Percentiles rank a stretch among this genome's conserved stretches.
Conservation (phyloP, 2,329 filamentous ascomycete genomes). For the Aureobasidium lini region DNA sequence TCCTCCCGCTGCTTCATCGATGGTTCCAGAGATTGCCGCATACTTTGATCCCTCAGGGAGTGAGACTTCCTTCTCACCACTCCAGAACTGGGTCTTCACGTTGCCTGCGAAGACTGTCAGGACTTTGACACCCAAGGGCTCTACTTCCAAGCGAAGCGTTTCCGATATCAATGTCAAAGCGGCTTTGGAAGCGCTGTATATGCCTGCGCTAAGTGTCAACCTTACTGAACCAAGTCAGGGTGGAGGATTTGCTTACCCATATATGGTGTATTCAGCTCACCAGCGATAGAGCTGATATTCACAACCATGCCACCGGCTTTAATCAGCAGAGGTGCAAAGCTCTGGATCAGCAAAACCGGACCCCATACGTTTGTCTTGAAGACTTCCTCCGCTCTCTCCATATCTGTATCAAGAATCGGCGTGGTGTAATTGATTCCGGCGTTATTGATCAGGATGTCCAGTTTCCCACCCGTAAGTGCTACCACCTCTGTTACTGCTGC, state of each 20-base stretch:
- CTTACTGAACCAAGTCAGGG: neutral
- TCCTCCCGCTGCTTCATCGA: neutral
- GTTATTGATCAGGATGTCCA: slow-evolving; percentile 43
- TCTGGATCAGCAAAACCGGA: slow-evolving; percentile 23
- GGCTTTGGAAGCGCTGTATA: slow-evolving; percentile 28
- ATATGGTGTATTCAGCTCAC: slow-evolving; percentile 26
- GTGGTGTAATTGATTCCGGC: slow-evolving; percentile 35
- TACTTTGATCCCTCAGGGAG: neutral
- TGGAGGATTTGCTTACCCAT: slow-evolving; percentile 17
- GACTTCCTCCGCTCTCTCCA: slow-evolving; percentile 21
- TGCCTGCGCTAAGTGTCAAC: neutral
- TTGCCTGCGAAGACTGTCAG: slow-evolving; percentile 6
- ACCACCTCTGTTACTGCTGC: too few species aligned
- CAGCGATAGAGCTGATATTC: slow-evolving; percentile 32
- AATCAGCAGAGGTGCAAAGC: slow-evolving; percentile 29
- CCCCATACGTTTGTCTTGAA: slow-evolving; percentile 31
- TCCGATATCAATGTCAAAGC: slow-evolving; percentile 20
- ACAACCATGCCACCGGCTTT: slow-evolving; percentile 30
- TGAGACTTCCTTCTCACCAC: neutral
- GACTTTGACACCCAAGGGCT: slow-evolving; percentile 23
- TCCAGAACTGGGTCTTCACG: neutral
- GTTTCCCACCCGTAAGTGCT: slow-evolving; percentile 23
- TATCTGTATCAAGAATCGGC: slow-evolving; percentile 22
- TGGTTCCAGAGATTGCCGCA: neutral
- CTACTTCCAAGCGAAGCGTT: slow-evolving; percentile 23